Conservation (phyloP, 1,284 basidiomycete species). For the Omphalotus olearius region DNA sequence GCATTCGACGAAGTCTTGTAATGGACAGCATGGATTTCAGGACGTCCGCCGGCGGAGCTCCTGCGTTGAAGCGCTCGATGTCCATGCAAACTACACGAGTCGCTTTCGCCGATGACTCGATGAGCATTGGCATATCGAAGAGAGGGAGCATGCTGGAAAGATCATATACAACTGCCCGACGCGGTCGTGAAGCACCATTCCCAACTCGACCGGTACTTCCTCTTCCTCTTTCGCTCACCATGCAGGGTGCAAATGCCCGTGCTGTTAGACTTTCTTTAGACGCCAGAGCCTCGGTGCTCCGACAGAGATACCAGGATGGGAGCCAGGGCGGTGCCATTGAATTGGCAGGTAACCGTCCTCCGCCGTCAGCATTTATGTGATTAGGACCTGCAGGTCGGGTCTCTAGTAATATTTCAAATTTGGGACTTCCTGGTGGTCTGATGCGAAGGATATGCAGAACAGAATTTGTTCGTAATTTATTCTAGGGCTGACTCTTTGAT, state of each 20-base stretch:
- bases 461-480: no score
- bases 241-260: conserved; percentile 3
- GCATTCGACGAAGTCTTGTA: conserved; percentile 3
- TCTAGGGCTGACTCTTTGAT: no score
- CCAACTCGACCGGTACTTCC: conserved; percentile 9
- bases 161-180: neutral
- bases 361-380: neutral
- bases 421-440: neutral
- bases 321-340: neutral
- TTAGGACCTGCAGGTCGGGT: neutral
- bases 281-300: conserved; percentile 5
- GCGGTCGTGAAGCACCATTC: conserved; percentile 10
- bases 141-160: neutral
- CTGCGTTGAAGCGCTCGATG: neutral
- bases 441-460: no score
- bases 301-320: conserved; percentile 6
- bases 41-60: neutral
- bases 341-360: neutral
- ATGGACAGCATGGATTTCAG: conserved; percentile 2
- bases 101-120: conserved; percentile 1
- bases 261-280: conserved; percentile 7
- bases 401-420: neutral
- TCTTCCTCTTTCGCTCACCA: conserved; percentile 9
- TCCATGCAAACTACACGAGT: neutral
- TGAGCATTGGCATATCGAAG: no score